phyloP scores from a whole-genome alignment of 805 yeast genomes.

The Ogataea methylovora region DNA sequence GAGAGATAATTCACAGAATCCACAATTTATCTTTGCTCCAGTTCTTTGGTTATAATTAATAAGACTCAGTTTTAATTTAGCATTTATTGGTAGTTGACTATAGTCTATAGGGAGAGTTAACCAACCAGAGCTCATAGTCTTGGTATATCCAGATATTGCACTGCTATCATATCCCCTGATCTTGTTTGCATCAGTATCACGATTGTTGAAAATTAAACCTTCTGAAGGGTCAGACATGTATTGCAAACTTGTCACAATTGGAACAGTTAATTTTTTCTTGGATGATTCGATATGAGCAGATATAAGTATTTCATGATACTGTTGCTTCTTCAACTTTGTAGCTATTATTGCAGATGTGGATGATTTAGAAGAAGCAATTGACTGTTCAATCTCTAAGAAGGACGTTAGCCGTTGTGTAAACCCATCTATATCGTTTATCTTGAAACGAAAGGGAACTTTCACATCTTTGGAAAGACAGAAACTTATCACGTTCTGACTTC shows the following conservation, averaged over 20 bases:
- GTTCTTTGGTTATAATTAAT: slow-evolving; percentile 60
- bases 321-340: slow-evolving; percentile 10
- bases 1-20: slow-evolving; percentile 48
- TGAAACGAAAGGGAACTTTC: slow-evolving; percentile 39
- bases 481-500: slow-evolving; percentile 13
- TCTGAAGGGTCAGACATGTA: slow-evolving; percentile 5
- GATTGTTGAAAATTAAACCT: background rate
- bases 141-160: background rate
- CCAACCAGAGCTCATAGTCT: slow-evolving; percentile 50
- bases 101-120: slow-evolving; percentile 63
- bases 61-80: slow-evolving; percentile 52
- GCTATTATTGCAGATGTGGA: slow-evolving; percentile 9
- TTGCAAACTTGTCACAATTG: slow-evolving; percentile 11
- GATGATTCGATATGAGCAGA: slow-evolving; percentile 11
- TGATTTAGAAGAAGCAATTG: slow-evolving; percentile 1
- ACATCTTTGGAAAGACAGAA: slow-evolving; percentile 53
- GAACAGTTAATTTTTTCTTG: slow-evolving; percentile 16
- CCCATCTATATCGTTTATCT: slow-evolving; percentile 22
- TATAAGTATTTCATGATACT: slow-evolving; percentile 7
- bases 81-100: slow-evolving; percentile 58
- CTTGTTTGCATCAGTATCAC: background rate
- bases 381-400: background rate
- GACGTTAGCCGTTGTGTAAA: slow-evolving; percentile 11
- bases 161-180: background rate
- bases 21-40: slow-evolving; percentile 42